These are phyloP conservation scores for Vicia villosa DNA, from an alignment of 306 rosid species.

Conservation along the genomic window DNA sequence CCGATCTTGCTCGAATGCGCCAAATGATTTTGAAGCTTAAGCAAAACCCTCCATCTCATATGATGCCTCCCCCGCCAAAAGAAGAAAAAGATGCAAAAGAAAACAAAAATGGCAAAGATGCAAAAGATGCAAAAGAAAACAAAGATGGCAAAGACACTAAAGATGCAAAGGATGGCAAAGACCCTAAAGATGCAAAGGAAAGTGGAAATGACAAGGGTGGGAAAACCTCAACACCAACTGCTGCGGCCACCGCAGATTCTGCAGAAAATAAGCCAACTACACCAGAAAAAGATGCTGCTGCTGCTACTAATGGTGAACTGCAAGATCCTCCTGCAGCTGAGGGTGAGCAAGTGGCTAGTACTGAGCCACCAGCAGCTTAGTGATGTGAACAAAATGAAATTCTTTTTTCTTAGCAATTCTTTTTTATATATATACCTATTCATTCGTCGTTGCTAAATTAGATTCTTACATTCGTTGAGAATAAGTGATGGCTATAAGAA, in stretches of 20 bases:
- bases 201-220: slow-evolving; percentile 43
- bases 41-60: slow-evolving; percentile 80
- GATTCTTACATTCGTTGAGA: slow-evolving; percentile 49
- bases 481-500: slow-evolving; percentile 52
- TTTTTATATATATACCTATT: slow-evolving; percentile 28
- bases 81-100: slow-evolving; percentile 53
- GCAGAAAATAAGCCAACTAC: slow-evolving; percentile 43
- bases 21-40: slow-evolving; percentile 79
- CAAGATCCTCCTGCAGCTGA: slow-evolving; percentile 42
- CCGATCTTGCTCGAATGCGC: slow-evolving; percentile 89
- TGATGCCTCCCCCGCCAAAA: slow-evolving; percentile 86
- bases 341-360: slow-evolving; percentile 41
- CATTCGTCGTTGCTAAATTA: slow-evolving; percentile 7
- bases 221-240: slow-evolving; percentile 47
- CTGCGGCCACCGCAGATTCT: slow-evolving; percentile 23
- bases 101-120: slow-evolving; percentile 47
- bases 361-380: slow-evolving; percentile 47
- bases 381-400: slow-evolving; percentile 34
- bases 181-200: slow-evolving; percentile 28
- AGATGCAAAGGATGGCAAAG: no score
- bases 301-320: slow-evolving; percentile 48
- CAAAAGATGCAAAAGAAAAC: slow-evolving; percentile 43
- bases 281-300: slow-evolving; percentile 44
- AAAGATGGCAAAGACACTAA: slow-evolving; percentile 42
- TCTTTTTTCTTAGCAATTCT: slow-evolving; percentile 33